Evolutionary conservation across 2,329 filamentous ascomycete genomes (phyloP).

Genomic region (Pezicula neosporulosa): DNA sequence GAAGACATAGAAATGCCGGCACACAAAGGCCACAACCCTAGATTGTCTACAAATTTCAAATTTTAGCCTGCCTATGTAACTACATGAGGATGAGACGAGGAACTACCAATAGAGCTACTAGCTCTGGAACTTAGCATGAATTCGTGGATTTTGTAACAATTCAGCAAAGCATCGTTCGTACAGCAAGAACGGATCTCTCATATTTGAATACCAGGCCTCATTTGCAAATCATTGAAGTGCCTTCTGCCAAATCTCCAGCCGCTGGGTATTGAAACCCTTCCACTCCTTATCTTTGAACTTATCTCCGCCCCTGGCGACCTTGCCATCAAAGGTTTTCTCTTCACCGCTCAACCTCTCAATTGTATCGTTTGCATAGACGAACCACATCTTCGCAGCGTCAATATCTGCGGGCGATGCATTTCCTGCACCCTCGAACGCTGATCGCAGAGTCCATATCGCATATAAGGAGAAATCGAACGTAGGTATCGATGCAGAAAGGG

Average conservation of each 20-base stretch:
- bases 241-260: constrained; percentile 23
- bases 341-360: constrained; percentile 14
- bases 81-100: too few species aligned
- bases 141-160: too few species aligned
- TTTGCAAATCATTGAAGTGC: constrained; percentile 3
- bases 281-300: constrained; percentile 19
- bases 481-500: constrained; percentile 3
- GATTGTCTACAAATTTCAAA: too few species aligned
- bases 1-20: too few species aligned
- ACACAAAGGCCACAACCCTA: too few species aligned
- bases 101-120: too few species aligned
- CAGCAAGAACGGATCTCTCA: too few species aligned
- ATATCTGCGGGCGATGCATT: constrained; percentile 9
- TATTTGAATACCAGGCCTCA: background rate
- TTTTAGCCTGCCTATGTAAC: too few species aligned
- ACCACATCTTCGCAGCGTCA: constrained; percentile 21
- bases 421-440: constrained; percentile 21
- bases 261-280: constrained; percentile 24
- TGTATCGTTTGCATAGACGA: constrained; percentile 12
- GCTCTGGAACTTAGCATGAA: too few species aligned
- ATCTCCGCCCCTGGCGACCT: constrained; percentile 11
- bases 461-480: constrained; percentile 25
- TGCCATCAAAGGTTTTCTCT: constrained; percentile 9
- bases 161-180: too few species aligned
- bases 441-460: constrained; percentile 26